Conservation (phyloP, 2,329 filamentous ascomycete genomes). For the Pseudogymnoascus sp. region DNA sequence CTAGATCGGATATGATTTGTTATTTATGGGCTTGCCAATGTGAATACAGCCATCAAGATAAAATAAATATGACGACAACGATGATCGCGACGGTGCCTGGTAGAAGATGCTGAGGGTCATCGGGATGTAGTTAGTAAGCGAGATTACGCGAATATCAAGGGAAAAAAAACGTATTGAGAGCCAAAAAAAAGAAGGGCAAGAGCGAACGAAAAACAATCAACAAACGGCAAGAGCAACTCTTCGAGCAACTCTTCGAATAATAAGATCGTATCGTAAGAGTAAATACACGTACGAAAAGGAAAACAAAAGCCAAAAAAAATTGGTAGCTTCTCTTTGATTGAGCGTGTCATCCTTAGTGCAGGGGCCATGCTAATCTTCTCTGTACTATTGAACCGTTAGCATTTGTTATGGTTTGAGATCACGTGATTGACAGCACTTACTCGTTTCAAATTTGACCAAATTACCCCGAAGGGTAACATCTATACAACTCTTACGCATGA, state of each 20-base stretch:
- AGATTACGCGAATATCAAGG: background rate
- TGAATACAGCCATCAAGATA: no score
- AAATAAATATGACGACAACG: no score
- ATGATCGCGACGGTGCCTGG: no score
- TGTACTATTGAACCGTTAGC: slow-evolving; percentile 31
- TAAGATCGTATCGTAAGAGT: background rate
- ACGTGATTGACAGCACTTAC: background rate
- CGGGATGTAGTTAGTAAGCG: background rate
- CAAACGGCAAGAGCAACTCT: background rate
- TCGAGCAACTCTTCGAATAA: background rate
- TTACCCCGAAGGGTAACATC: no score
- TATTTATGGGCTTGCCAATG: no score
- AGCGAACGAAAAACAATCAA: slow-evolving; percentile 3
- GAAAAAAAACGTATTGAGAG: background rate
- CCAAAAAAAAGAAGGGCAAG: background rate
- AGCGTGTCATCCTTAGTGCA: slow-evolving; percentile 93
- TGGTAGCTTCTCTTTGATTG: slow-evolving; percentile 69
- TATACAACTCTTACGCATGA: no score
- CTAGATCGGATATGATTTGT: no score
- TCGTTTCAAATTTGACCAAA: slow-evolving; percentile 6
- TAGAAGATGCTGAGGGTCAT: no score
- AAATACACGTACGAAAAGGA: slow-evolving; percentile 19
- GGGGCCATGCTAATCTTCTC: slow-evolving; percentile 78
- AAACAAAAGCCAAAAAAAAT: slow-evolving; percentile 41
- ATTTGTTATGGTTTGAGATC: background rate